Conservation (phyloP, 2,329 filamentous ascomycete genomes). For the Colletotrichum chrysophilum region DNA sequence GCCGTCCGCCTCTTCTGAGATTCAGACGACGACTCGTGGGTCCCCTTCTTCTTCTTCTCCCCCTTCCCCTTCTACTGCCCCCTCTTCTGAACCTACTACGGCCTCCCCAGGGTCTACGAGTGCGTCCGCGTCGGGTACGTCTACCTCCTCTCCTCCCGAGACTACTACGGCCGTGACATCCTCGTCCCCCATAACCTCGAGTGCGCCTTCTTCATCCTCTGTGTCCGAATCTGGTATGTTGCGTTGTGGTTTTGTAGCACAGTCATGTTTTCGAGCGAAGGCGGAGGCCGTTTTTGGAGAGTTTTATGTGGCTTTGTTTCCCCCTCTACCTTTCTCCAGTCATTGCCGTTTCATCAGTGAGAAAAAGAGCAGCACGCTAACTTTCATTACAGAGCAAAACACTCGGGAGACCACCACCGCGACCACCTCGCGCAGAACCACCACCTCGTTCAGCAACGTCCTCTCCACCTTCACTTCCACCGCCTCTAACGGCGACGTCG, state of each 20-base stretch:
- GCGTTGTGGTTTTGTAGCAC: slow-evolving; percentile 14
- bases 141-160: slow-evolving; percentile 23
- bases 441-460: slow-evolving; percentile 40
- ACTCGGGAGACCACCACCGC: slow-evolving; percentile 36
- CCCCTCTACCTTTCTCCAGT: neutral
- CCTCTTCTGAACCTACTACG: slow-evolving; percentile 28
- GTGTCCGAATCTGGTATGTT: slow-evolving; percentile 20
- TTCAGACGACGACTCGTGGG: slow-evolving; percentile 21
- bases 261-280: neutral
- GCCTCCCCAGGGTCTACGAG: slow-evolving; percentile 19
- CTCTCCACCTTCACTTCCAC: slow-evolving; percentile 51
- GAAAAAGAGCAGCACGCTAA: neutral
- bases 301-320: neutral
- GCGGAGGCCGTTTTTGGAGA: neutral
- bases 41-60: slow-evolving; percentile 25
- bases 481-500: slow-evolving; percentile 46
- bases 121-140: slow-evolving; percentile 22
- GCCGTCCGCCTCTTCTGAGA: slow-evolving; percentile 28
- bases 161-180: slow-evolving; percentile 21
- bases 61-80: slow-evolving; percentile 31
- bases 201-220: neutral
- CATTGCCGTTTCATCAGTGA: neutral
- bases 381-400: slow-evolving; percentile 18
- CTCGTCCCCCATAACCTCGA: slow-evolving; percentile 19
- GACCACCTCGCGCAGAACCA: slow-evolving; percentile 26